Evolutionary conservation across 2,329 filamentous ascomycete genomes (phyloP), one percentile per base, ranked within the genome.

Genomic region (Lasiodiplodia hormozganensis): DNA sequence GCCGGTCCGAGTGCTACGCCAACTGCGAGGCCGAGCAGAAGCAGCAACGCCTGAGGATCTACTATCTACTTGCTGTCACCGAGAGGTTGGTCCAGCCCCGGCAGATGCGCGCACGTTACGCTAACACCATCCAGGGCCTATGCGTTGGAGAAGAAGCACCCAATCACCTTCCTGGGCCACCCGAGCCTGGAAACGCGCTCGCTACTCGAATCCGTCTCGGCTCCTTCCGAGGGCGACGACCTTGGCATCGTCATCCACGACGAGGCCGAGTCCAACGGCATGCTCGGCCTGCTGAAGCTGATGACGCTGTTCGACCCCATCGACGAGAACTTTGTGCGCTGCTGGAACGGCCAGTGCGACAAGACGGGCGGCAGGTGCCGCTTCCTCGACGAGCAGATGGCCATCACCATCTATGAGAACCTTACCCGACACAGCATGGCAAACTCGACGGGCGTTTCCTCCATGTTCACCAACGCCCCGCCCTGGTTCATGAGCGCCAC

Each of bases 281-380:
- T 82, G 80, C 80, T 81, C 69, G 81, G 81, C 2, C 72, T 83
- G 7, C 75, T 81, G 5, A 76, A 79, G 34, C 73, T 83, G 28
- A 82, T 83, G 81, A 81, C 82, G 69, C 71, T 80, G 1, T 82
- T 82, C 68, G 79, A 83, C 64, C 76, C 79, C 4, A 81, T 83
- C 38, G 79, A 83, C 62, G 81, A 83, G 70, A 78, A 78, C 67
- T 79, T 83, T 21, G 74, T 82, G 21, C 76, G 80, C 21, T 83
- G 81, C 73, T 83, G 81, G 81, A 82, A 80, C 60, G 75, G 76
- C 31, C 79, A 78, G 65, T 83, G 80, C 75, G 66, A 67, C 21
- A 72, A 70, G 54, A 73, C 72, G 53, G 72, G 75, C 43, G 72
- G 73, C 23, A 7, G 64, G 5, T 72, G 75, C 72, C 56, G 82